These are phyloP conservation scores for Pythium phragmitis DNA, from an alignment of 352 stramenopile genomes.

Conservation along the genomic window DNA sequence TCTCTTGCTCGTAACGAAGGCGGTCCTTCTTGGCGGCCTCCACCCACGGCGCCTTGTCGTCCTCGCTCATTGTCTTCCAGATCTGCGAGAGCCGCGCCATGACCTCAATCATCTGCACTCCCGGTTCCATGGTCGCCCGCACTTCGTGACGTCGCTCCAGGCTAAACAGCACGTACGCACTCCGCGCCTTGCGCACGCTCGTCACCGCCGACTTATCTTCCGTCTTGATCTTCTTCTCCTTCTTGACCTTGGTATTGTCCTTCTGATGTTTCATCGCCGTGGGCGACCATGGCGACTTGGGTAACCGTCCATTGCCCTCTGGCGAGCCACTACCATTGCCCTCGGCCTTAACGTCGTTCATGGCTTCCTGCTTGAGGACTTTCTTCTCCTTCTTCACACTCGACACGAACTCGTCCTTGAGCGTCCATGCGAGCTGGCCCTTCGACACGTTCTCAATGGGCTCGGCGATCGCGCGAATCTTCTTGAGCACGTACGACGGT, in stretches of 20 bases:
- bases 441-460: slow-evolving; percentile 34
- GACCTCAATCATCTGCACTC: slow-evolving; percentile 35
- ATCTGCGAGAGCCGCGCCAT: slow-evolving; percentile 34
- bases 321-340: slow-evolving; percentile 9
- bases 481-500: slow-evolving; percentile 36
- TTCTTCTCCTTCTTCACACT: slow-evolving; percentile 33
- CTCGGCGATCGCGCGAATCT: slow-evolving; percentile 40
- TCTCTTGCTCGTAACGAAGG: slow-evolving; percentile 41
- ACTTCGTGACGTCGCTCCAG: slow-evolving; percentile 39
- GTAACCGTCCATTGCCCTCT: slow-evolving; percentile 20
- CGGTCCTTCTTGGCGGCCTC: slow-evolving; percentile 32
- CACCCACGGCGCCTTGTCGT: slow-evolving; percentile 35
- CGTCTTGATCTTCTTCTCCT: slow-evolving; percentile 22
- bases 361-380: slow-evolving; percentile 24
- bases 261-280: slow-evolving; percentile 40
- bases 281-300: slow-evolving; percentile 38
- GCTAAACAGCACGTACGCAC: slow-evolving; percentile 43
- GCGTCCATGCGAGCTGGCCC: slow-evolving; percentile 28
- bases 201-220: slow-evolving; percentile 13
- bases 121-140: slow-evolving; percentile 31
- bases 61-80: slow-evolving; percentile 39
- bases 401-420: slow-evolving; percentile 28
- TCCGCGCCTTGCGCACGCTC: slow-evolving; percentile 32
- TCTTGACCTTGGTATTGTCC: slow-evolving; percentile 25
- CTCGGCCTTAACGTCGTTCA: slow-evolving; percentile 16